Evolutionary conservation across 176 grass and related monocot genomes (phyloP).

Genomic region (Oryza glaberrima): DNA sequence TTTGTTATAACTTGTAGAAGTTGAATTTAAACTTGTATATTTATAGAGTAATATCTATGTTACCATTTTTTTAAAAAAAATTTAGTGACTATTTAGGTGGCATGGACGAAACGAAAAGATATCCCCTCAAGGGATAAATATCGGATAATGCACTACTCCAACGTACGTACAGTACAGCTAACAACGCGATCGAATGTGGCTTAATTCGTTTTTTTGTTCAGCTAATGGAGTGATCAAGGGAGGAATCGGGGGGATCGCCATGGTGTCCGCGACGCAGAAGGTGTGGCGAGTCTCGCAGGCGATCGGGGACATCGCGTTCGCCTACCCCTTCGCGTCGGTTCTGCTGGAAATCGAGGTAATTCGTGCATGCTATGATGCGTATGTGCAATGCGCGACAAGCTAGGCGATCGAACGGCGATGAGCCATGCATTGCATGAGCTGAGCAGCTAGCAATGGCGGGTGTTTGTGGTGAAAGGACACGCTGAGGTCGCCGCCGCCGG

Average conservation of each 20-base stretch:
- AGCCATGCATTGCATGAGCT: neutral
- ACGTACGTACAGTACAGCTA: neutral
- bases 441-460: neutral
- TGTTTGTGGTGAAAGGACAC: conserved; percentile 60
- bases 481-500: conserved; percentile 63
- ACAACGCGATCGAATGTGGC: too few species aligned
- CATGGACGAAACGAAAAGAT: too few species aligned
- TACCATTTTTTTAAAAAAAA: too few species aligned
- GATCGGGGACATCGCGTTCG: conserved; percentile 81
- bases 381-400: too few species aligned
- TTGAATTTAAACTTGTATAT: too few species aligned
- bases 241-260: conserved; percentile 46
- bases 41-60: too few species aligned
- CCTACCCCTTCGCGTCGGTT: conserved; percentile 84
- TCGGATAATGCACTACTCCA: neutral
- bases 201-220: neutral
- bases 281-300: conserved; percentile 81
- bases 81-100: too few species aligned
- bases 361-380: too few species aligned
- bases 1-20: too few species aligned
- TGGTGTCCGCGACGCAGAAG: conserved; percentile 63
- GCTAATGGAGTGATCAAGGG: conserved; percentile 70
- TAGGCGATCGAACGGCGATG: too few species aligned
- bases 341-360: conserved; percentile 79
- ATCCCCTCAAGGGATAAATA: too few species aligned